Conservation (phyloP, 768 basidiomycete species). For the Kwoniella bestiolae region DNA sequence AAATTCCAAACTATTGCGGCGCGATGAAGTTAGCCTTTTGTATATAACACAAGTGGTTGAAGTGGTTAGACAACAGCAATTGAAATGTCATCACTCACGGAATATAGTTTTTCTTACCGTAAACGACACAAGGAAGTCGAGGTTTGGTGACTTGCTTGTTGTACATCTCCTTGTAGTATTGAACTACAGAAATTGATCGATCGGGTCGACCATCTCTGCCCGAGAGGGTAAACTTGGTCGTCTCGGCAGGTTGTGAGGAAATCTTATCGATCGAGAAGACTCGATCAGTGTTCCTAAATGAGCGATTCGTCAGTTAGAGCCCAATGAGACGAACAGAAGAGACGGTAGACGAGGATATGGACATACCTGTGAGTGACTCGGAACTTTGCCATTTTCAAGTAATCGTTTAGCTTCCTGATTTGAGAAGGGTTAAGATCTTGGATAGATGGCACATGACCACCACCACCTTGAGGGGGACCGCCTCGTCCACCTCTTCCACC, state of each 20-base stretch:
- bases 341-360: not conserved
- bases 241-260: constrained; percentile 43
- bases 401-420: constrained; percentile 46
- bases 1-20: constrained; percentile 51
- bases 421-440: constrained; percentile 30
- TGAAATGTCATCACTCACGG: constrained; percentile 38
- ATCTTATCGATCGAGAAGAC: constrained; percentile 37
- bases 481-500: constrained; percentile 42
- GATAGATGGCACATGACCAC: constrained; percentile 36
- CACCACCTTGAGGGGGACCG: constrained; percentile 24
- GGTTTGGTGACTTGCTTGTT: constrained; percentile 49
- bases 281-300: constrained; percentile 29
- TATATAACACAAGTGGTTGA: too few species aligned
- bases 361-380: constrained; percentile 51
- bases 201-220: constrained; percentile 48
- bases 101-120: constrained; percentile 50
- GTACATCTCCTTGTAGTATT: constrained; percentile 53
- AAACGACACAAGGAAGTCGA: constrained; percentile 48
- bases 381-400: constrained; percentile 52
- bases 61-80: not conserved
- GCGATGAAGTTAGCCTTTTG: too few species aligned
- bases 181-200: constrained; percentile 37
- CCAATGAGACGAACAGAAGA: not conserved
- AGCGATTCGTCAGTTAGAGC: not conserved
- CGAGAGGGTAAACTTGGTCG: constrained; percentile 47